Evolutionary conservation across 257 asterid species (phyloP).

Genomic region (Phtheirospermum japonicum): DNA sequence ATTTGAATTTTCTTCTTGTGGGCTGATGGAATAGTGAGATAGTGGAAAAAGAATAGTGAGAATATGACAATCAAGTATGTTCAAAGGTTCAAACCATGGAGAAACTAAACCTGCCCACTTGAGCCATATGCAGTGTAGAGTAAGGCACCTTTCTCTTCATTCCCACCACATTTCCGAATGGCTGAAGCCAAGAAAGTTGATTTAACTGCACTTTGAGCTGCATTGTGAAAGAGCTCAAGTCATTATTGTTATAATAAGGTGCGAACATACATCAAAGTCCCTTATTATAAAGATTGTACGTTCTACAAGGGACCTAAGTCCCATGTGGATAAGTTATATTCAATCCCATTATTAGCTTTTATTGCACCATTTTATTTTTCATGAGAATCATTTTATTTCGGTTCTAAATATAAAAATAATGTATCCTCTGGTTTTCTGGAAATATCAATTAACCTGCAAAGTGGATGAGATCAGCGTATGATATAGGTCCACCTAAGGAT

Average conservation of each 20-base stretch:
- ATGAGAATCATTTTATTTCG: slow-evolving; percentile 7
- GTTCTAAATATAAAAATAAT: slow-evolving; percentile 19
- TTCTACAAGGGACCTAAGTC: slow-evolving; percentile 12
- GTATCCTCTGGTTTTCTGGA: slow-evolving; percentile 14
- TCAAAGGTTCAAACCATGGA: slow-evolving; percentile 1
- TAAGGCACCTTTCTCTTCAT: slow-evolving; percentile 74
- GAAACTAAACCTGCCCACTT: slow-evolving; percentile 67
- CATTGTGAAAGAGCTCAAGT: slow-evolving; percentile 25
- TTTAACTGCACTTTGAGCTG: slow-evolving; percentile 96
- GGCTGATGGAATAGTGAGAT: background rate
- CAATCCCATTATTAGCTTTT: slow-evolving; percentile 4
- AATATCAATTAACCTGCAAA: slow-evolving; percentile 52
- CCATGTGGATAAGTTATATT: background rate
- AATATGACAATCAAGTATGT: background rate
- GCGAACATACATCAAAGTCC: background rate
- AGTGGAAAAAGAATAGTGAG: background rate
- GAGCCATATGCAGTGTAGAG: slow-evolving; percentile 89
- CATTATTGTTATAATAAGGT: slow-evolving; percentile 17
- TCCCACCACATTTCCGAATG: slow-evolving; percentile 91
- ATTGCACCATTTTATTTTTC: background rate
- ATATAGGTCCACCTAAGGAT: slow-evolving; percentile 82
- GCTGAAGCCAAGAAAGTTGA: slow-evolving; percentile 82
- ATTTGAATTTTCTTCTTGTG: background rate
- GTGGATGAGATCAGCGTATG: slow-evolving; percentile 90
- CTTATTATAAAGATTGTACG: background rate